Percentiles rank a stretch among this genome's conserved stretches.
These are phyloP conservation scores for Linderniella brevidens DNA, from an alignment of 257 asterid genomes.

Conservation along the genomic window DNA sequence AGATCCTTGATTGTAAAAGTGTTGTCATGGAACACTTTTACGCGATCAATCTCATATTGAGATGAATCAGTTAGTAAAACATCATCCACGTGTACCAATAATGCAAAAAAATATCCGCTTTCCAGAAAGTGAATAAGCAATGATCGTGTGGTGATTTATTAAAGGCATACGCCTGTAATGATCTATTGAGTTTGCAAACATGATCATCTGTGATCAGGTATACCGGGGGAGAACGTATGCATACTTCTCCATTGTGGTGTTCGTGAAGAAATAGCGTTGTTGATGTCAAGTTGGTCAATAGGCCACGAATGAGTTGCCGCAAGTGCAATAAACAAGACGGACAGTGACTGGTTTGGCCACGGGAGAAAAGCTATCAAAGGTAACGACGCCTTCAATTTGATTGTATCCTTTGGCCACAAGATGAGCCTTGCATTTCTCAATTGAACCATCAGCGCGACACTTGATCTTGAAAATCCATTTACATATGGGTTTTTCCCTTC, in stretches of 20 bases:
- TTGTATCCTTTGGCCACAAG: conserved; percentile 1
- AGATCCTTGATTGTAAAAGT: background rate
- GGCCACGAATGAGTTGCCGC: background rate
- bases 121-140: background rate
- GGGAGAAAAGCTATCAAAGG: background rate
- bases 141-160: background rate
- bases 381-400: background rate
- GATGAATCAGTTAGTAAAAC: background rate
- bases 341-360: background rate
- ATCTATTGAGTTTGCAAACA: background rate
- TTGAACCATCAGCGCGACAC: background rate
- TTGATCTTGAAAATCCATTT: too few species aligned
- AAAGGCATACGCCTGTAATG: background rate
- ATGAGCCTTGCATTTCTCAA: background rate
- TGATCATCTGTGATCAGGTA: background rate
- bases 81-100: background rate
- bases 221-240: background rate
- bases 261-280: background rate
- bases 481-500: too few species aligned
- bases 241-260: too few species aligned
- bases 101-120: background rate
- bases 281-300: background rate
- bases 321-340: background rate
- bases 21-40: background rate
- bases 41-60: background rate